These are phyloP conservation scores for Fabrea salina DNA, from an alignment of 169 alveolate genomes.

Conservation along the genomic window DNA sequence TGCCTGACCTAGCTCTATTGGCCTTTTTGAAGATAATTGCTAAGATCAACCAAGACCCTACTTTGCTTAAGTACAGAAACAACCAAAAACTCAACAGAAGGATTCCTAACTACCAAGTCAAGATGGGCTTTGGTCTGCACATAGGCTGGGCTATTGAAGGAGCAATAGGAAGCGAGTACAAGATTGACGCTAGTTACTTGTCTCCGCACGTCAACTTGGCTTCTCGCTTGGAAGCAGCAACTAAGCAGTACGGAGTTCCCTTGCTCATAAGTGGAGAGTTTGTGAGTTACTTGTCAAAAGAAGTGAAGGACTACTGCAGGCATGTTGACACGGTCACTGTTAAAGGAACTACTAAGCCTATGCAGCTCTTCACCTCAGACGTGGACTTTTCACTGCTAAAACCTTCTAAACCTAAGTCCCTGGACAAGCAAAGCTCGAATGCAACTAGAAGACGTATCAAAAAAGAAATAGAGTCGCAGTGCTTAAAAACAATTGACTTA, in stretches of 20 bases:
- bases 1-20: neutral
- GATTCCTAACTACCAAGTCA: constrained; percentile 62
- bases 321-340: constrained; percentile 76
- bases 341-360: constrained; percentile 74
- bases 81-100: constrained; percentile 62
- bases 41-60: constrained; percentile 72
- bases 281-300: constrained; percentile 50
- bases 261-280: constrained; percentile 69
- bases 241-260: constrained; percentile 82
- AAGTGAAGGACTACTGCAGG: constrained; percentile 60
- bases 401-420: too few species aligned
- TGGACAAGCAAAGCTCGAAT: too few species aligned
- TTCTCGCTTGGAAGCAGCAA: constrained; percentile 73
- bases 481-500: too few species aligned
- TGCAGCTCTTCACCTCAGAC: constrained; percentile 79
- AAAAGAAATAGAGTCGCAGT: too few species aligned
- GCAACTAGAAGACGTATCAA: too few species aligned
- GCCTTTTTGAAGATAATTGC: constrained; percentile 75
- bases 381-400: constrained; percentile 33
- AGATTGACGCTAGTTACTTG: constrained; percentile 85
- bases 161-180: constrained; percentile 81
- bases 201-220: constrained; percentile 86
- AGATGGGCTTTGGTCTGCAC: constrained; percentile 71
- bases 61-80: constrained; percentile 65
- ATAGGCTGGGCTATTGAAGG: constrained; percentile 89